Evolutionary conservation across 495 filamentous ascomycete species (phyloP).

Genomic region (Hapsidospora chrysogenum): DNA sequence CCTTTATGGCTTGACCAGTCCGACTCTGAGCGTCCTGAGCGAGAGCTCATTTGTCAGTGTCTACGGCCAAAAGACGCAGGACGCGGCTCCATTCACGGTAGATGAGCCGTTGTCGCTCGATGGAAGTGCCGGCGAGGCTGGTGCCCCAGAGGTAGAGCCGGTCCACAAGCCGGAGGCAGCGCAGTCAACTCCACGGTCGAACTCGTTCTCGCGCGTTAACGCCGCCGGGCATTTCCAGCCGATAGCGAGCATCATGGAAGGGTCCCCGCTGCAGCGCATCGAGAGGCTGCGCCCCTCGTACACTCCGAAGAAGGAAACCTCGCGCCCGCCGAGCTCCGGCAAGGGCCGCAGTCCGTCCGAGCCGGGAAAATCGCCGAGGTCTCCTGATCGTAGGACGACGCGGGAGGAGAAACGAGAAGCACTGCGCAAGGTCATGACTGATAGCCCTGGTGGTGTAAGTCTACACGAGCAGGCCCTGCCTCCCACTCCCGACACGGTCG

Average conservation of each 20-base stretch:
- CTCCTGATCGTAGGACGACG: too few species aligned
- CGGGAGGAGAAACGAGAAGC: conserved; percentile 26
- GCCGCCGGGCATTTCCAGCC: conserved; percentile 18
- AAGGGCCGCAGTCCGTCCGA: conserved; percentile 10
- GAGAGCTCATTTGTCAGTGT: conserved; percentile 64
- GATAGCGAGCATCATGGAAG: conserved; percentile 21
- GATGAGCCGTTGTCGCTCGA: conserved; percentile 12
- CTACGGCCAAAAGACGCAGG: conserved; percentile 29
- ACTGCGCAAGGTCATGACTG: conserved; percentile 20
- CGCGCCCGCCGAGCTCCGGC: conserved; percentile 8
- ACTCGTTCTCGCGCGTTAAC: conserved; percentile 6
- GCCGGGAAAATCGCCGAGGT: too few species aligned
- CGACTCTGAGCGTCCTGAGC: conserved; percentile 58
- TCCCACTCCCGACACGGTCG: conserved; percentile 38
- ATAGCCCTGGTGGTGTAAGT: conserved; percentile 12
- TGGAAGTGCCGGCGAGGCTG: conserved; percentile 3
- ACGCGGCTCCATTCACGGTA: conserved; percentile 7
- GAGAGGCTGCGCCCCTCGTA: conserved; percentile 16
- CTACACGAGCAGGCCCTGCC: conserved; percentile 20
- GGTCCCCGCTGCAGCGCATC: conserved; percentile 23
- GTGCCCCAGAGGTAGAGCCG: conserved; percentile 6
- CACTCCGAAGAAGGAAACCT: conserved; percentile 7
- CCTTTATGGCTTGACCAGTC: conserved; percentile 28
- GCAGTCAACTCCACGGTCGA: too few species aligned
- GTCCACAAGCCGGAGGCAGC: too few species aligned